A percentile compares a stretch with the other conserved stretches of the same genome.
Evolutionary conservation across 495 filamentous ascomycete genomes (phyloP).

Genomic region (Stereocaulon alpinum): DNA sequence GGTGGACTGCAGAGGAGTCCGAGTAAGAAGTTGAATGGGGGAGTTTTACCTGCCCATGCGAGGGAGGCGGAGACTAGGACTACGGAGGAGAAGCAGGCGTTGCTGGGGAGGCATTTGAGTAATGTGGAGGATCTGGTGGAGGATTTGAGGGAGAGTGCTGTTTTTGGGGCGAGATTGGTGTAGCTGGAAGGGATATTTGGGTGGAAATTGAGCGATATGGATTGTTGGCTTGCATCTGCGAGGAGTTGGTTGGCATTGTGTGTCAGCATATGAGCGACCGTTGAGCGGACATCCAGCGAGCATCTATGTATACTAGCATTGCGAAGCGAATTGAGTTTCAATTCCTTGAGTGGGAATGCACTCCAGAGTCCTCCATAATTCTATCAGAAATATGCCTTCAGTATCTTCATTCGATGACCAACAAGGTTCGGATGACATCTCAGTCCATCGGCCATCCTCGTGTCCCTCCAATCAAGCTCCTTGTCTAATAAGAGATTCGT

Average conservation of each 20-base stretch:
- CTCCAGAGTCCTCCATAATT: too few relatives aligned
- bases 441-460: slow-evolving; percentile 33
- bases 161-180: slow-evolving; percentile 15
- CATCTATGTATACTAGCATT: not conserved
- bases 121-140: slow-evolving; percentile 89
- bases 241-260: not conserved
- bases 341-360: too few relatives aligned
- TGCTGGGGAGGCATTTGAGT: slow-evolving; percentile 70
- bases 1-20: slow-evolving; percentile 52
- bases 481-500: slow-evolving; percentile 68
- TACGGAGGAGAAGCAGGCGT: slow-evolving; percentile 78
- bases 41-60: slow-evolving; percentile 21
- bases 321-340: too few relatives aligned
- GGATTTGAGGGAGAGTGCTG: slow-evolving; percentile 71
- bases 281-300: not conserved
- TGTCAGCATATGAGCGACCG: not conserved
- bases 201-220: not conserved
- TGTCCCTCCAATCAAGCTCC: slow-evolving; percentile 46
- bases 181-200: not conserved
- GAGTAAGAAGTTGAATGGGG: slow-evolving; percentile 45
- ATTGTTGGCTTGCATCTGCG: not conserved
- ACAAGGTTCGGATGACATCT: slow-evolving; percentile 38
- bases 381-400: slow-evolving; percentile 30
- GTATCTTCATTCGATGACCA: slow-evolving; percentile 42
- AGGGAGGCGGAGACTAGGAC: slow-evolving; percentile 47